These are phyloP conservation scores for Colletotrichum ledebouriae DNA, from an alignment of 2,329 filamentous ascomycete species.

Conservation along the genomic window DNA sequence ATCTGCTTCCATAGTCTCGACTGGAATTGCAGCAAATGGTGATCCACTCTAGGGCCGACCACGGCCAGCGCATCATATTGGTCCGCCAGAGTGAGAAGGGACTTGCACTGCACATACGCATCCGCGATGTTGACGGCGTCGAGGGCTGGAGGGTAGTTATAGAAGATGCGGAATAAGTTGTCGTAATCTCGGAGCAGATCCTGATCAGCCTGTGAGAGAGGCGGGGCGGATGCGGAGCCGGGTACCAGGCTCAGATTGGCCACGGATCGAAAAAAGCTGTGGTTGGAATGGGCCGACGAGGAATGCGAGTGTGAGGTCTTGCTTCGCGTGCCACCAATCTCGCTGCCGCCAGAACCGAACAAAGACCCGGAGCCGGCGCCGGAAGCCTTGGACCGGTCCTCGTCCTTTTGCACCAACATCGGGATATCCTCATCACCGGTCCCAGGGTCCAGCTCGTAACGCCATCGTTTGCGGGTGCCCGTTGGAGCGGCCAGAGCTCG, in stretches of 20 bases:
- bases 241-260: constrained; percentile 76
- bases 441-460: constrained; percentile 88
- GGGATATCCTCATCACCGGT: constrained; percentile 81
- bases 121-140: constrained; percentile 91
- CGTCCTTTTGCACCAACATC: constrained; percentile 87
- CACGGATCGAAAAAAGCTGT: constrained; percentile 87
- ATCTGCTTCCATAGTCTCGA: constrained; percentile 95
- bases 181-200: constrained; percentile 93
- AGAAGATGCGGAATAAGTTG: constrained; percentile 95
- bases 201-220: constrained; percentile 72
- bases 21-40: constrained; percentile 93
- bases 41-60: constrained; percentile 90
- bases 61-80: constrained; percentile 93
- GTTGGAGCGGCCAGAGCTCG: constrained; percentile 47
- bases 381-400: constrained; percentile 40
- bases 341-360: constrained; percentile 60
- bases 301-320: constrained; percentile 73
- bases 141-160: constrained; percentile 87
- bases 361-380: constrained; percentile 58
- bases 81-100: constrained; percentile 88
- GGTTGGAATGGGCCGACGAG: constrained; percentile 54
- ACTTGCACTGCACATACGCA: constrained; percentile 94
- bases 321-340: constrained; percentile 58
- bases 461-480: constrained; percentile 74
- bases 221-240: constrained; percentile 59